These are phyloP conservation scores for Boletus pseudo-olivaceus DNA, from an alignment of 768 basidiomycete species.

Conservation along the genomic window DNA sequence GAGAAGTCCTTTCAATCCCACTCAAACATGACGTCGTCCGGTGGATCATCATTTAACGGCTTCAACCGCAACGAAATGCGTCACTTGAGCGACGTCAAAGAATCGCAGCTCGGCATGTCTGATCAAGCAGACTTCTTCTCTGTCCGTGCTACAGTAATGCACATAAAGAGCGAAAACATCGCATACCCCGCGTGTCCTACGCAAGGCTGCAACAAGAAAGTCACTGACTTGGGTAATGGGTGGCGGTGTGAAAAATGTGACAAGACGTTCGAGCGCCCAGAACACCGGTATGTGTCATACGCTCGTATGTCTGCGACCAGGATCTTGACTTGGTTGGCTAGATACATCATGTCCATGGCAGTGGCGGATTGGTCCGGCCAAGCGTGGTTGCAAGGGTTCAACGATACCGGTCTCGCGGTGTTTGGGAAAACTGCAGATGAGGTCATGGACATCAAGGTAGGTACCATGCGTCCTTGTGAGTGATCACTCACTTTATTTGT, in stretches of 20 bases:
- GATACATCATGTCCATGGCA: constrained; percentile 81
- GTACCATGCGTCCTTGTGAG: not conserved
- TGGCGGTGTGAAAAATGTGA: constrained; percentile 97
- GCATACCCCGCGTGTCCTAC: constrained; percentile 87
- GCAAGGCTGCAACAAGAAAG: constrained; percentile 86
- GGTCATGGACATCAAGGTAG: constrained; percentile 67
- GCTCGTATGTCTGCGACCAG: not conserved
- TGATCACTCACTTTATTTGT: not conserved
- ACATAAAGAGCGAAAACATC: constrained; percentile 79
- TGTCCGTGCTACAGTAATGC: constrained; percentile 77
- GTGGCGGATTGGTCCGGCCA: constrained; percentile 89
- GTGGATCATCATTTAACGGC: constrained; percentile 36
- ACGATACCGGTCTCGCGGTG: constrained; percentile 77
- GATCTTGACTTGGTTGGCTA: constrained; percentile 23
- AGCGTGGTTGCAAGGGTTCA: constrained; percentile 93
- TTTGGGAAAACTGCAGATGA: constrained; percentile 81
- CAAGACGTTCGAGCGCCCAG: constrained; percentile 61
- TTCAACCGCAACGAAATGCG: constrained; percentile 75
- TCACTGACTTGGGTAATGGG: constrained; percentile 57
- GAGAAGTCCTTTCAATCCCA: constrained; percentile 69
- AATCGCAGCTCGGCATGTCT: constrained; percentile 65
- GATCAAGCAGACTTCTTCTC: constrained; percentile 83
- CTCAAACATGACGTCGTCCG: constrained; percentile 40
- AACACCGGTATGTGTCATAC: constrained; percentile 62
- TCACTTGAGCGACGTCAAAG: constrained; percentile 74